Base-by-base conservation (phyloP, 495 filamentous ascomycete species). In the Glutinoglossum americanum region DNA sequence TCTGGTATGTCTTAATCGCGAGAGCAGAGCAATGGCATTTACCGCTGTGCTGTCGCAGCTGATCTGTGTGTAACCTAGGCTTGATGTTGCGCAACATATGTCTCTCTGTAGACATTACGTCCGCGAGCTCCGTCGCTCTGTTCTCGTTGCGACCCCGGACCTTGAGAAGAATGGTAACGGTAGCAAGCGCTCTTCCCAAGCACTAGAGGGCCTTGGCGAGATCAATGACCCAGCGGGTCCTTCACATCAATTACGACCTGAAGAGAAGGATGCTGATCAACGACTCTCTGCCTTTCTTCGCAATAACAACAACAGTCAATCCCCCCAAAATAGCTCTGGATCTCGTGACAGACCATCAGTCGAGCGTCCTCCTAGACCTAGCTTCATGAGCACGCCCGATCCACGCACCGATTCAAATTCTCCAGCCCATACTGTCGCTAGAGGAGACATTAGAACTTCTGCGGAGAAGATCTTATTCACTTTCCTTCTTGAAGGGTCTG, bases 51-150 rank as follows among this genome's bases (percentile, higher is more conserved):
- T 19, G 41, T 23, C 41, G 3, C 41, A 10, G 41, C 41, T 32
- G 54, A 58, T 27, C 15, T 27, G n/a, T 51, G n/a, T 35, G 15
- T 44, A 17, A n/a, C 59, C 23, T 61, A 98, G 90, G 92, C 89
- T 99, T 63, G 92, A 99, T 80, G 90, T 99, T 45, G 87, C 92
- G 10, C 92, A 99, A 66, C 92, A 99, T 68, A 95, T 96, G 83
- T 92, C 88, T 17, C 78, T 99, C 28, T 99, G 92, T 67, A 87
- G 92, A 47, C 89, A 97, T 70, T 99, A 95, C 71, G 93, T 99
- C 21, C 83, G 92, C 61, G 90, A 96, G 66, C 75, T 99, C 55
- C 87, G 92, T 57, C 77, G 92, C 55, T 96, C 90, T 1, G 88
- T 97, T 44, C 78, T 99, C 28, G 79, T 97, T 28, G 84, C 87